Conservation (phyloP, 768 basidiomycete species). For the Tephrocybe sp. region DNA sequence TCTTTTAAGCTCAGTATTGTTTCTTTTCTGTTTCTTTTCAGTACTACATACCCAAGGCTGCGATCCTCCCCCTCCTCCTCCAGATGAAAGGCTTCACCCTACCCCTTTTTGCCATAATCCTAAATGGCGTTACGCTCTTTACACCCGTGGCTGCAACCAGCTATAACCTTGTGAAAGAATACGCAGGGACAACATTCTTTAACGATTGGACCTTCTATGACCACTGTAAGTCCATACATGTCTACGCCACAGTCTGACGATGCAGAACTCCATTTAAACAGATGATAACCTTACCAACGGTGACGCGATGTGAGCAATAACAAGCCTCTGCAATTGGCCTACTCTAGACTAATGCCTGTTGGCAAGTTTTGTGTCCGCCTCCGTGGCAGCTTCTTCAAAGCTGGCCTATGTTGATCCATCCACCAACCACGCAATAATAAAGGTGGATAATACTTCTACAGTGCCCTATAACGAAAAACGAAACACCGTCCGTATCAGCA, state of each 20-base stretch:
- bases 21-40: too few species aligned
- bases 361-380: constrained; percentile 47
- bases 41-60: too few species aligned
- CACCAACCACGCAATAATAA: constrained; percentile 73
- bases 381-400: constrained; percentile 41
- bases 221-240: constrained; percentile 50
- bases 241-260: too few species aligned
- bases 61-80: background rate
- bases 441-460: constrained; percentile 66
- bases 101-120: background rate
- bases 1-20: too few species aligned
- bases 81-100: constrained; percentile 1
- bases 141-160: constrained; percentile 14
- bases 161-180: constrained; percentile 55
- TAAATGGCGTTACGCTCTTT: constrained; percentile 1
- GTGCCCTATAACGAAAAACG: constrained; percentile 55
- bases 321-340: background rate
- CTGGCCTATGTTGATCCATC: constrained; percentile 60
- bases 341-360: constrained; percentile 1
- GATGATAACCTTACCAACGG: constrained; percentile 73
- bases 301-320: constrained; percentile 43
- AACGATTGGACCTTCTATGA: constrained; percentile 66
- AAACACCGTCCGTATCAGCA: constrained; percentile 64
- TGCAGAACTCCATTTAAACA: too few species aligned
- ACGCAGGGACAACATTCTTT: constrained; percentile 62